Percentiles rank a stretch among this genome's conserved stretches.
These are phyloP conservation scores for Lichenothelia convexa DNA, from an alignment of 495 filamentous ascomycete genomes.

Conservation along the genomic window DNA sequence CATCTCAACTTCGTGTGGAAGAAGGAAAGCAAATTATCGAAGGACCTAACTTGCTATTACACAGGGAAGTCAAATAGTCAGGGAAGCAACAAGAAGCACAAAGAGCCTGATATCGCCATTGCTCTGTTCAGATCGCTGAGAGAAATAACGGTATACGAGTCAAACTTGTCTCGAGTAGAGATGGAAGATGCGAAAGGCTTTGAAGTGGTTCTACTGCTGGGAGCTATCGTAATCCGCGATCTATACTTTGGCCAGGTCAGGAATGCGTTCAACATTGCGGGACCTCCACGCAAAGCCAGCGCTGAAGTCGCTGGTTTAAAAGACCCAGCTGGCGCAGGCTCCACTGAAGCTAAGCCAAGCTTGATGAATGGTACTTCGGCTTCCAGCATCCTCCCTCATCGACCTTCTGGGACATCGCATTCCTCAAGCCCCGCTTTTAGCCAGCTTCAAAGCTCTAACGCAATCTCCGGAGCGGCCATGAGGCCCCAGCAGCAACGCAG, in stretches of 20 bases:
- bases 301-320: constrained; percentile 12
- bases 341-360: background rate
- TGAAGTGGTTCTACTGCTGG: constrained; percentile 71
- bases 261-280: constrained; percentile 64
- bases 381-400: too few relatives aligned
- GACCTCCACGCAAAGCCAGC: constrained; percentile 11
- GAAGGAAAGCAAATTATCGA: constrained; percentile 69
- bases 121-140: constrained; percentile 53
- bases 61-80: constrained; percentile 50
- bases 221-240: constrained; percentile 70
- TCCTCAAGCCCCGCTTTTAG: too few relatives aligned
- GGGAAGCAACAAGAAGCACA: constrained; percentile 44
- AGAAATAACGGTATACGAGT: constrained; percentile 76
- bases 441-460: too few relatives aligned
- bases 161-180: constrained; percentile 75
- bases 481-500: constrained; percentile 5
- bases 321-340: constrained; percentile 4
- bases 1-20: constrained; percentile 80
- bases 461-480: background rate
- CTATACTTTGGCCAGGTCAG: constrained; percentile 52
- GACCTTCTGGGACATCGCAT: too few relatives aligned
- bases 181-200: constrained; percentile 90
- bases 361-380: too few relatives aligned
- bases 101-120: constrained; percentile 86
- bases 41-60: constrained; percentile 66